Percentiles rank a stretch among this genome's conserved stretches.
Conservation (phyloP, 116 monocot species). For the Trichopus zeylanicus region DNA sequence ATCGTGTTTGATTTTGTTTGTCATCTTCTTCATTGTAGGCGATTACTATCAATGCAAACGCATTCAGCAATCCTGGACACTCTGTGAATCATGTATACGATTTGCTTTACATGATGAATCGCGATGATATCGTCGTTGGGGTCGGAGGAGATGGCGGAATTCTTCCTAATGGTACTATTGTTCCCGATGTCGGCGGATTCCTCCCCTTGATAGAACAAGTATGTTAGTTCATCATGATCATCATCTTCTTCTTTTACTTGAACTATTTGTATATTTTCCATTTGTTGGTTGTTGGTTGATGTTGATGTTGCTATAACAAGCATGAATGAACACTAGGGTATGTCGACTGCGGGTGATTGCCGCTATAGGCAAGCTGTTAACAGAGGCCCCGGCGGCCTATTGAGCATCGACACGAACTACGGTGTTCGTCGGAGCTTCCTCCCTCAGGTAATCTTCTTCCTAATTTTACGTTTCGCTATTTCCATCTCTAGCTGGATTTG, state of each 20-base stretch:
- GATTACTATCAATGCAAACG: background rate
- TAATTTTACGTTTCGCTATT: background rate
- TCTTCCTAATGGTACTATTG: background rate
- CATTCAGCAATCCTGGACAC: background rate
- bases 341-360: background rate
- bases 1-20: background rate
- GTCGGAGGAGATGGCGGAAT: background rate
- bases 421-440: background rate
- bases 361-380: background rate
- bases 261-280: background rate
- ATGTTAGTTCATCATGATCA: background rate
- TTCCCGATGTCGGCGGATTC: background rate
- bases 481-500: no score
- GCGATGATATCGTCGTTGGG: background rate
- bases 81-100: background rate
- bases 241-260: background rate
- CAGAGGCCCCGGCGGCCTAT: background rate
- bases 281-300: no score
- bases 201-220: conserved; percentile 3
- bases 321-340: background rate
- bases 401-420: background rate
- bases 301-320: no score
- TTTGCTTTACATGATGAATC: background rate
- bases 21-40: background rate
- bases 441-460: background rate